phyloP scores from a whole-genome alignment of 2,329 filamentous ascomycete genomes.

The Madurella fahalii region DNA sequence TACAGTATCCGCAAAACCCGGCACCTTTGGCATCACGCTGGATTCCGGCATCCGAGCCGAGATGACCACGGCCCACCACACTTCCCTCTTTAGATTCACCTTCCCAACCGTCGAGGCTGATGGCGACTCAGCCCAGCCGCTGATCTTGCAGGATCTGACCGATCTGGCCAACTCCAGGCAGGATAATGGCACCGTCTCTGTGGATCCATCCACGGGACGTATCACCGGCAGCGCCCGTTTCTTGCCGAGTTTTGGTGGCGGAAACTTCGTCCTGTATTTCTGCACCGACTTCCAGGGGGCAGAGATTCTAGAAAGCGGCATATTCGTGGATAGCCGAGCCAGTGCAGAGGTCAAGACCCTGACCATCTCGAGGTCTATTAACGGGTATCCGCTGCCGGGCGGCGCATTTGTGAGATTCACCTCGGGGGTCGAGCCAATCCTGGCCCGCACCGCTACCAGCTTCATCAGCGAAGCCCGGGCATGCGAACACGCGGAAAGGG shows the following conservation, averaged over 20 bases:
- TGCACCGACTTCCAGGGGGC: slow-evolving; percentile 64
- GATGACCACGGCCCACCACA: slow-evolving; percentile 64
- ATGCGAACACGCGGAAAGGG: slow-evolving; percentile 62
- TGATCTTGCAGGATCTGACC: slow-evolving; percentile 62
- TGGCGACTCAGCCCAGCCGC: slow-evolving; percentile 44
- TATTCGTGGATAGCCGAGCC: slow-evolving; percentile 56
- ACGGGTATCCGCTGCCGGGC: slow-evolving; percentile 52
- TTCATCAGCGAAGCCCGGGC: slow-evolving; percentile 64
- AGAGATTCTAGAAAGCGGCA: slow-evolving; percentile 54
- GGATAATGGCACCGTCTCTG: slow-evolving; percentile 52
- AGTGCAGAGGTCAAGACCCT: slow-evolving; percentile 45
- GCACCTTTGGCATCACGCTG: slow-evolving; percentile 61
- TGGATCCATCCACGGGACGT: slow-evolving; percentile 53
- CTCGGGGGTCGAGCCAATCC: slow-evolving; percentile 46
- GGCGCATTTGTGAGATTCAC: slow-evolving; percentile 63
- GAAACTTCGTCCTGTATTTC: slow-evolving; percentile 57
- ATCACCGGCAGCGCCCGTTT: slow-evolving; percentile 62
- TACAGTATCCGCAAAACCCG: slow-evolving; percentile 55
- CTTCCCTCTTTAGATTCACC: slow-evolving; percentile 62
- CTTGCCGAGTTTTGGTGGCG: slow-evolving; percentile 60
- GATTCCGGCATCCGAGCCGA: slow-evolving; percentile 56
- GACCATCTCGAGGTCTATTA: slow-evolving; percentile 46
- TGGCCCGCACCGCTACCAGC: slow-evolving; percentile 64
- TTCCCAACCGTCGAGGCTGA: slow-evolving; percentile 46
- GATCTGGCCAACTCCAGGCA: slow-evolving; percentile 60